These are phyloP conservation scores for Amylostereum areolatum DNA, from an alignment of 1,284 basidiomycete genomes.

Conservation along the genomic window DNA sequence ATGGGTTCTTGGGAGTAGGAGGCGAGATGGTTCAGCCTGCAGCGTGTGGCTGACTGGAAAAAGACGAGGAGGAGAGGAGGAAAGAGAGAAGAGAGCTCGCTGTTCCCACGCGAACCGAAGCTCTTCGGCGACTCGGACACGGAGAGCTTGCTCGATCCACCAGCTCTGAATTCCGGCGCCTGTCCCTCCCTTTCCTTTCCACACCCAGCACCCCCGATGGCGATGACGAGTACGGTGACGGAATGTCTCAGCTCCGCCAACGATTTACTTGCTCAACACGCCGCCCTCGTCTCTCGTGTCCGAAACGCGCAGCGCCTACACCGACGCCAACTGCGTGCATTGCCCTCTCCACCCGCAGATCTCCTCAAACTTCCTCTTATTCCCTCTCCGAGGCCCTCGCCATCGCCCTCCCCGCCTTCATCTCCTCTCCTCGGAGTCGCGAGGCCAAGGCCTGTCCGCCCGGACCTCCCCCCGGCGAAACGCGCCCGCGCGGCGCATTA, in stretches of 20 bases:
- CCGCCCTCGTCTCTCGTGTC: conserved; percentile 33
- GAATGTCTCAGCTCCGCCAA: conserved; percentile 44
- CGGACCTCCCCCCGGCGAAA: conserved; percentile 65
- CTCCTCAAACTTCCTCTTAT: conserved; percentile 44
- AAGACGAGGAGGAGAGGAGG: no score
- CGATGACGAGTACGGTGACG: no score
- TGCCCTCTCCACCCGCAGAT: conserved; percentile 31
- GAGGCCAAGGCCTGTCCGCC: conserved; percentile 32
- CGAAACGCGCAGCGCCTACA: conserved; percentile 35
- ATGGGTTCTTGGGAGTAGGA: no score
- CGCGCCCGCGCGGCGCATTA: conserved; percentile 64
- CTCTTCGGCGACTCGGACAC: no score
- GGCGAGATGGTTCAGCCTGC: no score
- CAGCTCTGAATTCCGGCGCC: no score
- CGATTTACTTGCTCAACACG: conserved; percentile 43
- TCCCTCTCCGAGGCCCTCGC: conserved; percentile 37
- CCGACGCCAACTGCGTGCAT: conserved; percentile 30
- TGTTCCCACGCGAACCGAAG: no score
- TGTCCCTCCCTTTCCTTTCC: no score
- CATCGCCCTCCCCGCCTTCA: conserved; percentile 36
- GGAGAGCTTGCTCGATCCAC: no score
- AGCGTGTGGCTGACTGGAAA: no score
- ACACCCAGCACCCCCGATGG: no score
- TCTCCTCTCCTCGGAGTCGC: conserved; percentile 36
- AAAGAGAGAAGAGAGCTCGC: no score